A percentile compares a stretch with the other conserved stretches of the same genome.
These are phyloP conservation scores for Physaria fendleri DNA, from an alignment of 345 rosid species.

Conservation along the genomic window DNA sequence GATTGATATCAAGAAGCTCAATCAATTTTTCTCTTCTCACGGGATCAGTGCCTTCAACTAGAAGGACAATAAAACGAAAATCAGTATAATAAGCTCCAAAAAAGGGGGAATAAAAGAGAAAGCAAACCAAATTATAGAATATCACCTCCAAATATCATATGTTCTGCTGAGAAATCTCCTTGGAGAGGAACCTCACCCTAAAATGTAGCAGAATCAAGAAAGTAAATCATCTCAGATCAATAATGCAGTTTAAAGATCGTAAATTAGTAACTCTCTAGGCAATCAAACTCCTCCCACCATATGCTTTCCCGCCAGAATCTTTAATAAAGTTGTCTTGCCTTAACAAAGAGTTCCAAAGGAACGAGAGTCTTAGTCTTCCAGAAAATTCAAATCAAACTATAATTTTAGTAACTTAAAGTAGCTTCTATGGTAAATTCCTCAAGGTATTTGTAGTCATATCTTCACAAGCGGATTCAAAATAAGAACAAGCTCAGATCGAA, in stretches of 20 bases:
- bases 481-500: neutral
- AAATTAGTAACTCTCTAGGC: neutral
- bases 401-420: neutral
- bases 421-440: neutral
- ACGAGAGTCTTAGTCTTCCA: neutral
- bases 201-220: neutral
- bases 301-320: slow-evolving; percentile 86
- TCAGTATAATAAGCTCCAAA: neutral
- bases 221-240: neutral
- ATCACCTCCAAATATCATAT: slow-evolving; percentile 94
- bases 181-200: slow-evolving; percentile 94
- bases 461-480: neutral
- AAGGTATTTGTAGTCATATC: neutral
- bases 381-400: neutral
- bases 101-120: neutral
- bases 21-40: slow-evolving; percentile 74
- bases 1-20: slow-evolving; percentile 85
- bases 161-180: slow-evolving; percentile 94
- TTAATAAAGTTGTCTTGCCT: slow-evolving; percentile 89
- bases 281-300: slow-evolving; percentile 59
- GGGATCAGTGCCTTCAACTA: slow-evolving; percentile 90
- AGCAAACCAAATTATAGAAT: neutral
- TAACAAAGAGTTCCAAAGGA: neutral
- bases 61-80: neutral
- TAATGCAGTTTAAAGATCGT: neutral